phyloP scores from a whole-genome alignment of 1,284 basidiomycete genomes.

The Gomphus bonarii region DNA sequence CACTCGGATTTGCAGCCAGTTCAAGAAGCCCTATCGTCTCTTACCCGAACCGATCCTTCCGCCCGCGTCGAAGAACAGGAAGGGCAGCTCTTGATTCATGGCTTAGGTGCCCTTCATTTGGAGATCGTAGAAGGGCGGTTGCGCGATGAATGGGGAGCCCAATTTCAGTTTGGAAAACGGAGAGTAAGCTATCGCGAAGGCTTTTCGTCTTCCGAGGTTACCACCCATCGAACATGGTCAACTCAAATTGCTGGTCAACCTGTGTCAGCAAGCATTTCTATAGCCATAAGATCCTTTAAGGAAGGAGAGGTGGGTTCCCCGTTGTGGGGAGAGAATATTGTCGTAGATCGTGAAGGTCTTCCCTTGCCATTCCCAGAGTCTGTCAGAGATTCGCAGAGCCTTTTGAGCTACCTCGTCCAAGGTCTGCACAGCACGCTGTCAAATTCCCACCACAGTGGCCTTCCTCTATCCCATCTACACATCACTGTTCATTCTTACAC shows the following conservation, averaged over 20 bases:
- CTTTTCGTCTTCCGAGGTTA: slow-evolving; percentile 27
- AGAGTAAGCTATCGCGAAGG: slow-evolving; percentile 77
- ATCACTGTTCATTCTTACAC: slow-evolving; percentile 39
- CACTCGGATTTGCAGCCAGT: slow-evolving; percentile 72
- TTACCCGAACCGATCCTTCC: slow-evolving; percentile 82
- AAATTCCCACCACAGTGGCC: slow-evolving; percentile 63
- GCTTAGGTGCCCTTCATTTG: slow-evolving; percentile 77
- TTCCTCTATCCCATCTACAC: slow-evolving; percentile 53
- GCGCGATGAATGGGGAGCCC: slow-evolving; percentile 68
- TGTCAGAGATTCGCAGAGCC: slow-evolving; percentile 20
- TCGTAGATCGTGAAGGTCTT: slow-evolving; percentile 41
- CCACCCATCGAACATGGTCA: slow-evolving; percentile 38
- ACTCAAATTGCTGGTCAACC: slow-evolving; percentile 50
- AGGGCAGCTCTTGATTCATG: slow-evolving; percentile 76
- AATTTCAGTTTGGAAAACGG: slow-evolving; percentile 69
- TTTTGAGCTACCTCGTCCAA: slow-evolving; percentile 42
- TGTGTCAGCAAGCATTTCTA: slow-evolving; percentile 34
- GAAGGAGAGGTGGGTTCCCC: slow-evolving; percentile 51
- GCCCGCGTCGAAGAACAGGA: slow-evolving; percentile 69
- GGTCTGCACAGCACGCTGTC: slow-evolving; percentile 63
- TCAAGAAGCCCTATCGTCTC: slow-evolving; percentile 59
- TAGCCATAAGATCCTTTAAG: slow-evolving; percentile 42
- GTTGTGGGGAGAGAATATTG: slow-evolving; percentile 64
- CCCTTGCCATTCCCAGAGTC: slow-evolving; percentile 43
- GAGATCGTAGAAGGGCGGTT: slow-evolving; percentile 80